These are phyloP conservation scores for Barnettozyma salicaria DNA, from an alignment of 805 yeast genomes.

Conservation along the genomic window DNA sequence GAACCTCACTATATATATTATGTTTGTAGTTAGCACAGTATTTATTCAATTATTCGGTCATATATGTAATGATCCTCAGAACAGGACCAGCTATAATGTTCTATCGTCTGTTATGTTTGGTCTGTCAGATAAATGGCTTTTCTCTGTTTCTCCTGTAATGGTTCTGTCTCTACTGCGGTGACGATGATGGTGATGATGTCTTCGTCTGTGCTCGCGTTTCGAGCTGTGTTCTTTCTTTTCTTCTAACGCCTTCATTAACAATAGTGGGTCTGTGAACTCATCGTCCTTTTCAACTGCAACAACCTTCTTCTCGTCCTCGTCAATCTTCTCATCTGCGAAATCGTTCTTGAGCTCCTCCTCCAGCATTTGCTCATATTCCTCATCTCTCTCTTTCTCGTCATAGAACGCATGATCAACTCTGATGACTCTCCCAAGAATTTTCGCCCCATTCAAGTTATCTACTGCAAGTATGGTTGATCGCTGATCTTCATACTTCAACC, in stretches of 20 bases:
- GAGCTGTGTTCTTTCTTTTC: not conserved
- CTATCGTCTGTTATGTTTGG: too few species aligned
- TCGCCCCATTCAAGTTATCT: slow-evolving; percentile 76
- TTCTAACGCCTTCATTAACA: slow-evolving; percentile 16
- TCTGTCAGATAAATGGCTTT: too few species aligned
- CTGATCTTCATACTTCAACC: slow-evolving; percentile 76
- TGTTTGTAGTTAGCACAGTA: too few species aligned
- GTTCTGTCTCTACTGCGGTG: too few species aligned
- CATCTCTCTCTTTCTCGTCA: slow-evolving; percentile 47
- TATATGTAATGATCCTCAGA: slow-evolving; percentile 9
- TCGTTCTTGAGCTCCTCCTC: slow-evolving; percentile 29
- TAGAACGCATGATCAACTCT: slow-evolving; percentile 71
- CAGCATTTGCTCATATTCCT: slow-evolving; percentile 38
- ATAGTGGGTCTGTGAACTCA: slow-evolving; percentile 24
- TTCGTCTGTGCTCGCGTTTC: slow-evolving; percentile 1
- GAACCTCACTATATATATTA: too few species aligned
- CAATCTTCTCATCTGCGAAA: slow-evolving; percentile 15
- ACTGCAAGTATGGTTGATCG: slow-evolving; percentile 78
- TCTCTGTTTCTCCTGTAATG: too few species aligned
- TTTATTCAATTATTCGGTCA: not conserved
- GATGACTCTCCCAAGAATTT: slow-evolving; percentile 42
- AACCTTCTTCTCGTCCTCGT: not conserved
- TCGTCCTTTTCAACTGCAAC: slow-evolving; percentile 8
- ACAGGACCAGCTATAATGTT: too few species aligned
- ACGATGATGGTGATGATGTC: slow-evolving; percentile 5